phyloP scores from a whole-genome alignment of 768 basidiomycete species.

The Daedaleopsis sinensis region DNA sequence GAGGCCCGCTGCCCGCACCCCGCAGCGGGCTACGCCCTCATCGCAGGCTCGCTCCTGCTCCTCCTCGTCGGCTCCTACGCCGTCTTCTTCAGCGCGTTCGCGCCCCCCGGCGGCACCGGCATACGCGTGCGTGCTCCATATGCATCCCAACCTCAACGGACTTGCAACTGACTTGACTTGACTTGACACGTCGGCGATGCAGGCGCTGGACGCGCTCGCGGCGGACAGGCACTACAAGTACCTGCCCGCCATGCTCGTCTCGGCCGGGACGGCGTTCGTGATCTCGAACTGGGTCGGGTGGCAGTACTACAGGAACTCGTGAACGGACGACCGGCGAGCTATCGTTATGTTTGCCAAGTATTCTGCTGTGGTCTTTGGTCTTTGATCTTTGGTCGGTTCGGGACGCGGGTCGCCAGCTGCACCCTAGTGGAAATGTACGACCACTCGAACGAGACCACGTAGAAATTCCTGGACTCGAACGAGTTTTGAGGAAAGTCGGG shows the following conservation, averaged over 20 bases:
- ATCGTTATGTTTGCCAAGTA: too few species aligned
- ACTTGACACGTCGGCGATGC: not conserved
- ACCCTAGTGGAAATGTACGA: not conserved
- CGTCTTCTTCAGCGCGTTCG: slow-evolving; percentile 64
- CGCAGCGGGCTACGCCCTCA: slow-evolving; percentile 47
- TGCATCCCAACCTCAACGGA: too few species aligned
- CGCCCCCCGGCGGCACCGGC: slow-evolving; percentile 54
- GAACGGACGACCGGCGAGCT: slow-evolving; percentile 22
- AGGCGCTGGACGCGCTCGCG: slow-evolving; percentile 69
- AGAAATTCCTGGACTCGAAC: too few species aligned
- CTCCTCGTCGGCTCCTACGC: slow-evolving; percentile 63
- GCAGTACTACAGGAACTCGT: slow-evolving; percentile 95
- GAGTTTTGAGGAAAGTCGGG: too few species aligned
- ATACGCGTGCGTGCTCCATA: slow-evolving; percentile 51
- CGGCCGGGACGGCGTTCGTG: slow-evolving; percentile 83
- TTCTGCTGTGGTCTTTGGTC: too few species aligned
- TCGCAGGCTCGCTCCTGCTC: slow-evolving; percentile 52
- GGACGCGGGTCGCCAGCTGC: too few species aligned
- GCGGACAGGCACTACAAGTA: slow-evolving; percentile 91
- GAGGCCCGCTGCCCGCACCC: slow-evolving; percentile 19
- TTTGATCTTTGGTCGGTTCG: too few species aligned
- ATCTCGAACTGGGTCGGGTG: slow-evolving; percentile 99
- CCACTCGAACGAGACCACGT: not conserved
- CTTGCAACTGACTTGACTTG: too few species aligned
- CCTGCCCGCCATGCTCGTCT: slow-evolving; percentile 75